Evolutionary conservation across 2,329 filamentous ascomycete species (phyloP).

Genomic region (Berkeleyomyces rouxiae): DNA sequence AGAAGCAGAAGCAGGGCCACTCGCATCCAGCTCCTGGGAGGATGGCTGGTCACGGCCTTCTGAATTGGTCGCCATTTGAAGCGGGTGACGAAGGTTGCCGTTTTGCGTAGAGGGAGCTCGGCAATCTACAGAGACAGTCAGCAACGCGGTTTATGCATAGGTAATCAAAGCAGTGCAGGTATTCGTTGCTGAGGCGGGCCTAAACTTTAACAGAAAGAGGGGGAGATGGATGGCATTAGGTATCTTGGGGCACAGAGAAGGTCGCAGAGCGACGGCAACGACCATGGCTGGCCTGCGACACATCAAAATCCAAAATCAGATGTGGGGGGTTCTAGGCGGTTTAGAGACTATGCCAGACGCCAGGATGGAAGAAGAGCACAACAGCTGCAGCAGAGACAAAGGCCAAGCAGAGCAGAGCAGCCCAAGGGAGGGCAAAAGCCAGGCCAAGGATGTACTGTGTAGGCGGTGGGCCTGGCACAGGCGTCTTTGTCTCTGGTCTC

Average conservation of each 20-base stretch:
- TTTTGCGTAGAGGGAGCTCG: slow-evolving; percentile 14
- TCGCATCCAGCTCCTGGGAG: slow-evolving; percentile 25
- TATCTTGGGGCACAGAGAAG: no score
- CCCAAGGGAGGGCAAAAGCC: neutral
- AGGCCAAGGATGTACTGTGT: neutral
- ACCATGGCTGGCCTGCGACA: neutral
- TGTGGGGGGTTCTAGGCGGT: neutral
- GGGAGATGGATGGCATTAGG: no score
- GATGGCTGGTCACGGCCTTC: neutral
- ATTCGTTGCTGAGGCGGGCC: no score
- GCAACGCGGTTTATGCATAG: neutral
- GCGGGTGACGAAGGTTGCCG: slow-evolving; percentile 28
- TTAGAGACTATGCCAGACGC: neutral
- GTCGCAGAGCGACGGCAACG: neutral
- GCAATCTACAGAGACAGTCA: neutral
- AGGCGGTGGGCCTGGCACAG: neutral
- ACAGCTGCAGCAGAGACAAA: neutral
- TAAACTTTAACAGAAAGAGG: no score
- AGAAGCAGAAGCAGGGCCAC: slow-evolving; percentile 30
- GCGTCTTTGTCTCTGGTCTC: no score
- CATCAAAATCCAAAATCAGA: neutral
- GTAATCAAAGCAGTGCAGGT: no score
- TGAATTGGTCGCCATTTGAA: neutral
- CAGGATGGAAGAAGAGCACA: neutral
- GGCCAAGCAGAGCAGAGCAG: neutral